These are phyloP conservation scores for Trichoderma gracile DNA, from an alignment of 2,329 filamentous ascomycete genomes.

Conservation along the genomic window DNA sequence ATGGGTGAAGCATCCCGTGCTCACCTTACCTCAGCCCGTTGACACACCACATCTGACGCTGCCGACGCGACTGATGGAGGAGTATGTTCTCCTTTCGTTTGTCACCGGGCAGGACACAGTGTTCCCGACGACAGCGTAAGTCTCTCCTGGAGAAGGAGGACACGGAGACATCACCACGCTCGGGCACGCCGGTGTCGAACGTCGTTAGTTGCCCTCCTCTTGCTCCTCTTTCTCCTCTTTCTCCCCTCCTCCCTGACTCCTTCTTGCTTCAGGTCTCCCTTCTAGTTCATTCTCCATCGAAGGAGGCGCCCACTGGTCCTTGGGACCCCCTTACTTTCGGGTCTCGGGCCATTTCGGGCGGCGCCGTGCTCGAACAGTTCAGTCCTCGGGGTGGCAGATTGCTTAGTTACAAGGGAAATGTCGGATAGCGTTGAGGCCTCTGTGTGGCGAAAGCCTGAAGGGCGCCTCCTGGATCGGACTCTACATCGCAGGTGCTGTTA, in stretches of 20 bases:
- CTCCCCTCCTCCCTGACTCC: neutral
- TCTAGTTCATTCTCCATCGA: neutral
- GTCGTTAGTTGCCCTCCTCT: neutral
- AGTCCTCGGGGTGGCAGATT: neutral
- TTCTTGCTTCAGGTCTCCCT: neutral
- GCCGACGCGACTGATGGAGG: neutral
- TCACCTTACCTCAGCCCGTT: conserved; percentile 18
- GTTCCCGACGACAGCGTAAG: neutral
- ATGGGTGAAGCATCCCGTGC: conserved; percentile 2
- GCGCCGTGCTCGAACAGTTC: conserved; percentile 5
- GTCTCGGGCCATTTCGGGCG: conserved; percentile 25
- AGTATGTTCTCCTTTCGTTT: neutral
- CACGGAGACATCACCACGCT: neutral
- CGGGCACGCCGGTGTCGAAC: conserved; percentile 15
- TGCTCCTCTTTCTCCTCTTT: neutral
- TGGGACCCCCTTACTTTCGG: neutral
- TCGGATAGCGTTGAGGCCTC: neutral
- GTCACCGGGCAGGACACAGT: neutral
- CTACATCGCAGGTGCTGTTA: neutral
- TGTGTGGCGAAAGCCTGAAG: neutral
- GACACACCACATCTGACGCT: neutral
- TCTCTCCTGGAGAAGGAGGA: neutral
- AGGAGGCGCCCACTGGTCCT: conserved; percentile 13
- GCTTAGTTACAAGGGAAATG: neutral
- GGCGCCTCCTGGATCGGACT: neutral